Evolutionary conservation across 371 early-diverging fungal species (phyloP).

Genomic region (Massospora cicadina): DNA sequence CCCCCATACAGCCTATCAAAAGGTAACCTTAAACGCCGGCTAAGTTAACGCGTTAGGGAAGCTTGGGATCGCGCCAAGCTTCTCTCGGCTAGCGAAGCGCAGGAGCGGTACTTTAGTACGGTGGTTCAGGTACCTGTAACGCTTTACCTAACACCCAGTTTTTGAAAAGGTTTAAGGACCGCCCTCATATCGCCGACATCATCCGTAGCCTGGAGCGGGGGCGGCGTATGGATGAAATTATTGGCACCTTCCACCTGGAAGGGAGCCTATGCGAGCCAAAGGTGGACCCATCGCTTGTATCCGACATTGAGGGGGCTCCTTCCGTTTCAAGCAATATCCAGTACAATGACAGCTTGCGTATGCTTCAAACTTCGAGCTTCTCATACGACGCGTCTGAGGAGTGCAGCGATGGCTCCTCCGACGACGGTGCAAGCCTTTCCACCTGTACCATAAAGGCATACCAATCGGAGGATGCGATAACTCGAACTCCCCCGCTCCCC

Average conservation of each 20-base stretch:
- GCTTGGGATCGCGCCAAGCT: neutral
- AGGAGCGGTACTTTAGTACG: conserved; percentile 1
- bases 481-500: conserved; percentile 21
- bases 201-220: conserved; percentile 7
- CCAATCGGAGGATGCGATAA: neutral
- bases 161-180: neutral
- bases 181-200: neutral
- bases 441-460: conserved; percentile 1
- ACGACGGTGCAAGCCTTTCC: conserved; percentile 2
- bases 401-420: neutral
- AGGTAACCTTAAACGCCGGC: neutral
- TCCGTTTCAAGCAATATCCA: neutral
- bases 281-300: neutral
- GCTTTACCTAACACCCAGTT: neutral
- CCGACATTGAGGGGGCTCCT: neutral
- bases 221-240: neutral
- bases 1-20: neutral
- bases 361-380: neutral
- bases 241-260: neutral
- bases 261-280: neutral
- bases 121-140: neutral
- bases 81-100: neutral
- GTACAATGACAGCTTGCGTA: neutral
- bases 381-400: neutral
- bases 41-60: neutral